Base-by-base conservation (phyloP, 2,329 filamentous ascomycete species). In the Fusarium camptoceras region DNA sequence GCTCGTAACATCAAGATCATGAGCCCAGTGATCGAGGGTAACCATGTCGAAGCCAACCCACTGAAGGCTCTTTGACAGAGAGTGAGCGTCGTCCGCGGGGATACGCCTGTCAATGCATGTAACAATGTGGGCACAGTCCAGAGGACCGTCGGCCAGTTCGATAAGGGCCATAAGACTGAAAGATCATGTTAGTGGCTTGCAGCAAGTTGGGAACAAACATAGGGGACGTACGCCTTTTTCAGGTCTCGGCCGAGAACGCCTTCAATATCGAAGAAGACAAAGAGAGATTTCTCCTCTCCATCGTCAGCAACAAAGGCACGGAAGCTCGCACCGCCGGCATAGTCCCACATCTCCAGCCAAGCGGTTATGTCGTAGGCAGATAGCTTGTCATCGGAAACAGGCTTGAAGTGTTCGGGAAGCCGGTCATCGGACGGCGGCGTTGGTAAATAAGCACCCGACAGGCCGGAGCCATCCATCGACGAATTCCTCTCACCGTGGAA, bases 401-500 rank as follows among this genome's bases (percentile, higher is more conserved):
- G 69, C 73, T 81, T 77, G 66, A 78, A 78, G 73, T 83, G 74
- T 75, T 78, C 63, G 68, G 79, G 66, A 61, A 76, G 73, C 76
- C 80, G 78, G 73, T 84, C 79, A 76, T 86, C 83, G 55, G 85
- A 83, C 73, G 87, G 86, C 76, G 87, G 86, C 76, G 86, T 88
- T 72, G 83, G 83, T 74, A 83, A 77, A 77, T 81, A 78, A 83
- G 90, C 89, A 95, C 89, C 91, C 89, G 92, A 90, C 88, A 92
- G 91, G 89, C 92, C 89, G 89, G 93, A 95, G 91, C 89, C 91
- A 89, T 90, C 87, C 86, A 85, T 84, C 81, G 83, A 88, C 87
- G 85, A 82, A 84, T 90, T 90, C 92, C 91, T 90, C 94, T 97
- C 94, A 97, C 93, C 94, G 88, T 92, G 92, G 90, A 98, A 97